These are phyloP conservation scores for Mollisia scopiformis DNA, from an alignment of 2,329 filamentous ascomycete genomes.

Conservation along the genomic window DNA sequence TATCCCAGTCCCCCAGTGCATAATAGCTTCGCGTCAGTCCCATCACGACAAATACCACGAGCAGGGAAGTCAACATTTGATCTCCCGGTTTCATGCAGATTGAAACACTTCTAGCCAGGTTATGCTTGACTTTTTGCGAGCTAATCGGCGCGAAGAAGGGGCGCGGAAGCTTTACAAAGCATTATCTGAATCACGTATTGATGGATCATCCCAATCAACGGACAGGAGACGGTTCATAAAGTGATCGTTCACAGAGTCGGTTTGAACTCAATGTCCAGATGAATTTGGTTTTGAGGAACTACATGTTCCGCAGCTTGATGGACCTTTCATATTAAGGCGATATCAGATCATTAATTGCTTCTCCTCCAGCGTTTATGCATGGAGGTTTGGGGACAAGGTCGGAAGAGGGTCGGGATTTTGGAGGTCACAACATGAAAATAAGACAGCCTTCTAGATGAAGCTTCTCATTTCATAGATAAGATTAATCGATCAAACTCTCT, in stretches of 20 bases:
- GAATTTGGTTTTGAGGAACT: background rate
- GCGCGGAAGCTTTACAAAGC: slow-evolving; percentile 10
- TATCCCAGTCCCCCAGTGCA: slow-evolving; percentile 20
- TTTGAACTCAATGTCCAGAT: background rate
- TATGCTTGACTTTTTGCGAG: slow-evolving; percentile 6
- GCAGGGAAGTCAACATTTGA: slow-evolving; percentile 17
- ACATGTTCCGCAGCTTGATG: background rate
- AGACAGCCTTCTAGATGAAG: too few relatives aligned
- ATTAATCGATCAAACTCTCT: too few relatives aligned
- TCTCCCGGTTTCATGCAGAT: slow-evolving; percentile 29
- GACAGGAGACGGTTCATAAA: background rate
- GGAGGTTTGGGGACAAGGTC: background rate
- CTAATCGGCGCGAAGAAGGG: slow-evolving; percentile 3
- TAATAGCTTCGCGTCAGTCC: slow-evolving; percentile 19
- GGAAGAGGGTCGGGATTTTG: background rate
- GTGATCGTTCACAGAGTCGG: background rate
- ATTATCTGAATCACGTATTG: slow-evolving; percentile 14
- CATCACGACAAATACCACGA: slow-evolving; percentile 8
- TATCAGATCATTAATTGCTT: background rate
- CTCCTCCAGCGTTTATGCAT: slow-evolving; percentile 4
- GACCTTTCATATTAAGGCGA: background rate
- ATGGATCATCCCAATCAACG: slow-evolving; percentile 10
- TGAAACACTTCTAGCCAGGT: slow-evolving; percentile 21
- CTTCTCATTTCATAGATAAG: too few relatives aligned
- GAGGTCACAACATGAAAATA: background rate